Evolutionary conservation across 2,329 filamentous ascomycete genomes (phyloP).

Genomic region (Aureobasidium subglaciale): DNA sequence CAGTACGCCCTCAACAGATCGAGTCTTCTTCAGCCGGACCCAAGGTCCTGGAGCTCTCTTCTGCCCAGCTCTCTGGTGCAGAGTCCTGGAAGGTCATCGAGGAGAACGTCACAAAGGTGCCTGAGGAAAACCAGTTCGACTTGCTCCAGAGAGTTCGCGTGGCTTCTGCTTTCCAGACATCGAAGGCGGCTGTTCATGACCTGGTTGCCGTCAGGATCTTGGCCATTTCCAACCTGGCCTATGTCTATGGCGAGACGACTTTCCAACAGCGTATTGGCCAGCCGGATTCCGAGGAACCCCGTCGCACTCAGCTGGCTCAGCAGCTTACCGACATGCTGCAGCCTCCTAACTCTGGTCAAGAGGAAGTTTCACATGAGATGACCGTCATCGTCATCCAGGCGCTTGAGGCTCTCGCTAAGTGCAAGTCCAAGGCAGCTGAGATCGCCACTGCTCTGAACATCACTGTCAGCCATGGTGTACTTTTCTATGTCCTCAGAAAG

Average conservation of each 20-base stretch:
- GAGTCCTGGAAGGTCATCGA: conserved; percentile 37
- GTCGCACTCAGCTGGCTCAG: conserved; percentile 80
- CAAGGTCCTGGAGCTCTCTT: conserved; percentile 58
- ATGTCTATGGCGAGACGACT: conserved; percentile 74
- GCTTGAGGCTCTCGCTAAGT: conserved; percentile 77
- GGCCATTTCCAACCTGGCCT: conserved; percentile 83
- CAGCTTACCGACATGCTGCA: conserved; percentile 90
- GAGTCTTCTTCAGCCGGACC: conserved; percentile 36
- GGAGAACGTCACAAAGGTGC: conserved; percentile 51
- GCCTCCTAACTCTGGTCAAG: conserved; percentile 63
- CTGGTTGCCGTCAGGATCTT: conserved; percentile 73
- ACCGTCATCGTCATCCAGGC: conserved; percentile 77
- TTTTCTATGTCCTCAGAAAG: conserved; percentile 88
- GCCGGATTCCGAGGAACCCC: conserved; percentile 82
- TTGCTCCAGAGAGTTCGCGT: conserved; percentile 74
- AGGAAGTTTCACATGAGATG: conserved; percentile 63
- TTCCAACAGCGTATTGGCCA: conserved; percentile 82
- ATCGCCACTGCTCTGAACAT: conserved; percentile 87
- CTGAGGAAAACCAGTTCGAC: conserved; percentile 70
- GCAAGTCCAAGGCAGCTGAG: conserved; percentile 68
- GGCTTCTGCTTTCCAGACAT: conserved; percentile 68
- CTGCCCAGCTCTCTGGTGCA: conserved; percentile 37
- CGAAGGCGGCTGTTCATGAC: conserved; percentile 60
- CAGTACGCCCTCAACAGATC: conserved; percentile 23
- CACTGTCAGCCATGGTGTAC: conserved; percentile 90